Percentiles rank a stretch among this genome's conserved stretches.
Conservation (phyloP, 345 rosid genomes). For the Mallotus nudiflorus region DNA sequence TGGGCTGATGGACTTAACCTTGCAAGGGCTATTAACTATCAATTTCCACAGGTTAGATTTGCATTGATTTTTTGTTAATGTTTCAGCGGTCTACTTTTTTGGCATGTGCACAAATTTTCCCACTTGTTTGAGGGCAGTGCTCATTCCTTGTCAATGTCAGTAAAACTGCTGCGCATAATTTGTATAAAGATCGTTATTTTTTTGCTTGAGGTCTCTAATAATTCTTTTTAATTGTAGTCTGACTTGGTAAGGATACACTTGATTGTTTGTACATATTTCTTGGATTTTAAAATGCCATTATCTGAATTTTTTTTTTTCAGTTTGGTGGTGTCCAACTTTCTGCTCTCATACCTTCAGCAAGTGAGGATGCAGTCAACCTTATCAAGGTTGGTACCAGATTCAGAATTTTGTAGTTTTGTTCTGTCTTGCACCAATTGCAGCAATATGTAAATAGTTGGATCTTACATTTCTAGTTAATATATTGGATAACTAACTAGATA, state of each 20-base stretch:
- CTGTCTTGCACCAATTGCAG: background rate
- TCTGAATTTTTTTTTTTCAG: constrained; percentile 39
- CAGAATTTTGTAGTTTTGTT: no score
- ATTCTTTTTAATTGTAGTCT: background rate
- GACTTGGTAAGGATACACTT: background rate
- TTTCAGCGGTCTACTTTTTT: background rate
- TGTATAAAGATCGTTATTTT: background rate
- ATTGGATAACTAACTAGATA: background rate
- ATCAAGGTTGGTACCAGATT: constrained; percentile 44
- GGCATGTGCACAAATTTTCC: background rate
- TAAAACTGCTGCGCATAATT: no score
- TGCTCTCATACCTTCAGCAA: constrained; percentile 59
- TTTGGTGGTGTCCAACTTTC: constrained; percentile 54
- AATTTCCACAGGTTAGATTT: constrained; percentile 50
- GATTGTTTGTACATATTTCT: background rate
- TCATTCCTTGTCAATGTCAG: background rate
- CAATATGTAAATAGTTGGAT: background rate
- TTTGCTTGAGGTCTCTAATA: background rate
- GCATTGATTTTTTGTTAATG: background rate
- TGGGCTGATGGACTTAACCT: constrained; percentile 92
- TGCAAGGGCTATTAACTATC: constrained; percentile 74
- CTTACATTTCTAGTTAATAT: background rate
- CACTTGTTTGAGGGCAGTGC: background rate
- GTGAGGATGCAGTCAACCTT: constrained; percentile 65
- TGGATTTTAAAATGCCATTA: background rate